A percentile compares a stretch with the other conserved stretches of the same genome.
phyloP scores from a whole-genome alignment of 2,329 filamentous ascomycete species.

The Clonostachys solani region DNA sequence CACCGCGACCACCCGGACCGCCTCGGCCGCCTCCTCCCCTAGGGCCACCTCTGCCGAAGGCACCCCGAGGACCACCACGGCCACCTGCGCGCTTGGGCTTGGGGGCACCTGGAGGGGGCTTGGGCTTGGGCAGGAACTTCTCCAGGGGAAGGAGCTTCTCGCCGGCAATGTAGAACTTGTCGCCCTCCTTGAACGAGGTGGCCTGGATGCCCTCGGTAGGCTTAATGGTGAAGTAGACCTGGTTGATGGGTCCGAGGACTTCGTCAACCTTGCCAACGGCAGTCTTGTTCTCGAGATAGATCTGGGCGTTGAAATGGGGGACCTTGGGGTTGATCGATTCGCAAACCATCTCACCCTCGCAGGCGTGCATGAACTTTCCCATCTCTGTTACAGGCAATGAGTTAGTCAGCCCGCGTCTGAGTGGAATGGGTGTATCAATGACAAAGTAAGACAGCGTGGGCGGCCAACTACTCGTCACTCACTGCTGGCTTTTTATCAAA shows the following conservation, averaged over 20 bases:
- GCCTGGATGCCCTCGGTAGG: slow-evolving; percentile 95
- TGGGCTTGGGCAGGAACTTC: slow-evolving; percentile 94
- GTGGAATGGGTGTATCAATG: too few species aligned
- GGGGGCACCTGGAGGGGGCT: slow-evolving; percentile 62
- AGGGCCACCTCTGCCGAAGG: slow-evolving; percentile 4
- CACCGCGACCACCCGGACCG: slow-evolving; percentile 10
- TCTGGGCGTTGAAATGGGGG: slow-evolving; percentile 97
- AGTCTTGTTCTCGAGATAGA: slow-evolving; percentile 99
- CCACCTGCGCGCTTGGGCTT: slow-evolving; percentile 58
- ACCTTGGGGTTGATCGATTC: slow-evolving; percentile 92
- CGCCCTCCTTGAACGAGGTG: slow-evolving; percentile 88
- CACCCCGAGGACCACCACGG: slow-evolving; percentile 24
- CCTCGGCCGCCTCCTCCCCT: slow-evolving; percentile 12
- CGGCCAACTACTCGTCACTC: background rate
- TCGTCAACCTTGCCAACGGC: slow-evolving; percentile 96
- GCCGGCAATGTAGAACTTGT: slow-evolving; percentile 93
- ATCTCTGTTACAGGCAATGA: slow-evolving; percentile 53
- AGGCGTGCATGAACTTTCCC: slow-evolving; percentile 89
- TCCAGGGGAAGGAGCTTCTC: slow-evolving; percentile 95
- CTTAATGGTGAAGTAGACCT: slow-evolving; percentile 98
- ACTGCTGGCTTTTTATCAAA: background rate
- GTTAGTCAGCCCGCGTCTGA: too few species aligned
- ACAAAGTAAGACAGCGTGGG: too few species aligned
- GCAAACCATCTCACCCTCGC: slow-evolving; percentile 98
- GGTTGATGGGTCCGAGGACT: slow-evolving; percentile 94